Evolutionary conservation across 2,329 filamentous ascomycete genomes (phyloP).

Genomic region (Fusarium proliferatum): DNA sequence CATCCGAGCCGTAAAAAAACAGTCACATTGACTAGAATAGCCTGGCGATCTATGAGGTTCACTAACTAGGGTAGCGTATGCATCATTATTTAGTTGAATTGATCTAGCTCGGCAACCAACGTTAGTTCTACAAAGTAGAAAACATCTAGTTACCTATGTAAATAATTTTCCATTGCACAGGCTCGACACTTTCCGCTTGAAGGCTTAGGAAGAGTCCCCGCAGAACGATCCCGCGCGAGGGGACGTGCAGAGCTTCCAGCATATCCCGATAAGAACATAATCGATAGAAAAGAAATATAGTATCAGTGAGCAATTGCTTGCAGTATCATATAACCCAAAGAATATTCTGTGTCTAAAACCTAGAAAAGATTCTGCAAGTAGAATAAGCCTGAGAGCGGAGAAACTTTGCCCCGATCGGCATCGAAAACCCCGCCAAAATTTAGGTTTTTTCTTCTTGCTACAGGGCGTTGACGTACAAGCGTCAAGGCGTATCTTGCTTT

Average conservation of each 20-base stretch:
- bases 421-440: too few species aligned
- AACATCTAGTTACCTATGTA: too few species aligned
- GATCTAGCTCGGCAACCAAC: background rate
- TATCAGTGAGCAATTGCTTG: too few species aligned
- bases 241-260: too few species aligned
- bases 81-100: background rate
- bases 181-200: background rate
- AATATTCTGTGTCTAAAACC: background rate
- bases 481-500: conserved; percentile 44
- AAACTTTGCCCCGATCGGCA: conserved; percentile 13
- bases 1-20: background rate
- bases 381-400: conserved; percentile 10
- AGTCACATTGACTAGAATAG: background rate
- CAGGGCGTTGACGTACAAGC: conserved; percentile 31
- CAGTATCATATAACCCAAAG: background rate
- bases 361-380: background rate
- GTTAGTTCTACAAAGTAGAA: background rate
- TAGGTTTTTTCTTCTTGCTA: conserved; percentile 25
- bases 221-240: too few species aligned
- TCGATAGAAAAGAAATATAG: background rate
- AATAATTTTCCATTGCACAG: background rate
- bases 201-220: too few species aligned
- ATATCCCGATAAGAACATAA: background rate
- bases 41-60: background rate
- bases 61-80: background rate